Percentiles rank a stretch among this genome's conserved stretches.
Evolutionary conservation across 2,329 filamentous ascomycete genomes (phyloP).

Genomic region (Aspergillus ochraceus): DNA sequence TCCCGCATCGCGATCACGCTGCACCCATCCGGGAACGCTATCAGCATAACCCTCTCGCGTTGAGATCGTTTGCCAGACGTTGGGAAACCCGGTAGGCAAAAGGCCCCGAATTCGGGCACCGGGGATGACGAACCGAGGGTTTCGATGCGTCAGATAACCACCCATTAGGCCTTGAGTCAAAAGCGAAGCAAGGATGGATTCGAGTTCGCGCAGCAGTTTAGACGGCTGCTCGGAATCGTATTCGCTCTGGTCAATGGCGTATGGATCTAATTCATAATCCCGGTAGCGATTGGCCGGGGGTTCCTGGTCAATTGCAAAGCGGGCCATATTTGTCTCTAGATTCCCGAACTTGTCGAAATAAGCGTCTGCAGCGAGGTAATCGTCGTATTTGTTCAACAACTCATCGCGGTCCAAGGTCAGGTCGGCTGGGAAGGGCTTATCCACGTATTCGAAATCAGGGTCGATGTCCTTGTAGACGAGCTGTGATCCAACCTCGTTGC

Average conservation of each 20-base stretch:
- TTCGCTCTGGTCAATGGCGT: constrained; percentile 44
- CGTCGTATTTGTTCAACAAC: constrained; percentile 31
- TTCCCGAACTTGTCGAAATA: constrained; percentile 36
- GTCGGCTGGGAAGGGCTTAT: neutral
- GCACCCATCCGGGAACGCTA: constrained; percentile 76
- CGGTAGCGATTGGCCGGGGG: constrained; percentile 30
- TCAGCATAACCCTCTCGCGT: constrained; percentile 61
- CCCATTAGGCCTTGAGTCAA: constrained; percentile 78
- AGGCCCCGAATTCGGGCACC: constrained; percentile 57
- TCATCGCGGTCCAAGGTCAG: neutral
- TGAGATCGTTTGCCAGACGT: constrained; percentile 67
- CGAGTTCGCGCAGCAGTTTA: constrained; percentile 64
- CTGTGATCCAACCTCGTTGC: constrained; percentile 26
- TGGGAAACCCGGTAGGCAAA: constrained; percentile 62
- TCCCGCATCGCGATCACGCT: constrained; percentile 31
- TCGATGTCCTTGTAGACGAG: constrained; percentile 32
- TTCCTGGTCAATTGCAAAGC: constrained; percentile 28
- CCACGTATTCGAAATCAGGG: constrained; percentile 31
- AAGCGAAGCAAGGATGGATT: constrained; percentile 73
- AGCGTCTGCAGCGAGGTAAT: constrained; percentile 35
- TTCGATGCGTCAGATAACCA: constrained; percentile 78
- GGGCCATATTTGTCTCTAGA: constrained; percentile 24
- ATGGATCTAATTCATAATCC: constrained; percentile 57
- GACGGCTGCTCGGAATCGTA: constrained; percentile 24
- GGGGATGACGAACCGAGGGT: constrained; percentile 76